Evolutionary conservation across 306 rosid species (phyloP), one percentile per base, ranked within the genome.

Genomic region (Cyamopsis tetragonoloba): DNA sequence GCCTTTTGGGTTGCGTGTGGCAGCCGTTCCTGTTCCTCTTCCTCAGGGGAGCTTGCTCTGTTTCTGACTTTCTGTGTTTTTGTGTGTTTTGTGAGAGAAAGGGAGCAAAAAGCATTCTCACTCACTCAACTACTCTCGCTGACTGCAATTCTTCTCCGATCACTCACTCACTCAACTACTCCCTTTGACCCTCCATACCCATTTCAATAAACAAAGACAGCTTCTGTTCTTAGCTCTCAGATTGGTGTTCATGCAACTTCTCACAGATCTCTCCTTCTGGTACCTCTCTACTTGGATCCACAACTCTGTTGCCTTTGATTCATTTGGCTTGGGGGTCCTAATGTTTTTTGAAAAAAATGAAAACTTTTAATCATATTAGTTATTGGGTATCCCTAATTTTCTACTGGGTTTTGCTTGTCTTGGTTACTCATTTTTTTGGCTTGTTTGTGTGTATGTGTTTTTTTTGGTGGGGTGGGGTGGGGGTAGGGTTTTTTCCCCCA

Each of bases 191-290:
- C 74, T 14, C 66, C 66, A 69, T 41, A 3, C 1, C 70, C 66
- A 38, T 59, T 63, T n/a, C n/a, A n/a, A n/a, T n/a, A n/a, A n/a
- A n/a, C n/a, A n/a, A n/a, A n/a, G n/a, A n/a, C 35, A 10, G 35
- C 32, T 72, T 18, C 14, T 11, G 32, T 27, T 26, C 62, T 35
- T 32, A 38, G 22, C 15, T 69, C 3, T 34, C 54, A 70, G 12
- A 64, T 75, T 65, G 64, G 4, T 20, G 2, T 42, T 1, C 22
- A 35, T 41, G 56, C 72, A 49, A 18, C 62, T 41, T 24, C 82
- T 73, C 80, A 4, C 46, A 70, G 86, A 82, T 82, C 86, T 59
- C 77, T 69, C 10, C 49, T 70, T 7, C 75, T 65, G 86, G 86
- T 82, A 78, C 26, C 59, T 44, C 66, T 44, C 77, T 64, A 4